A percentile compares a stretch with the other conserved stretches of the same genome.
Evolutionary conservation across 2,329 filamentous ascomycete species (phyloP).

Genomic region (Metarhizium guizhouense): DNA sequence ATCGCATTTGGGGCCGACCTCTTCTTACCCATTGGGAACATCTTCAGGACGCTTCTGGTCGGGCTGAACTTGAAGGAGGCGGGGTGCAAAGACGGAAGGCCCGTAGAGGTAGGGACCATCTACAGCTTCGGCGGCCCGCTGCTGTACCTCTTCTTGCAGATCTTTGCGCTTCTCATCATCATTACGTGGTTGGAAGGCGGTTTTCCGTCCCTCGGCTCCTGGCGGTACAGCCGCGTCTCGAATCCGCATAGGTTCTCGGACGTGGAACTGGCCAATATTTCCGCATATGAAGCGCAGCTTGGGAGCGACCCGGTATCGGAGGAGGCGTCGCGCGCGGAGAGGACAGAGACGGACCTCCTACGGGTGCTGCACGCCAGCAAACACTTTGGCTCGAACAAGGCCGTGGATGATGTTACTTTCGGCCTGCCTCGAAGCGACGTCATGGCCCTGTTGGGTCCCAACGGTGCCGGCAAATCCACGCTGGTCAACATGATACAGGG

Average conservation of each 20-base stretch:
- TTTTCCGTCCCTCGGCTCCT: slow-evolving; percentile 1
- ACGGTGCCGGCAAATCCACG: slow-evolving; percentile 79
- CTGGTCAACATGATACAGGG: slow-evolving; percentile 77
- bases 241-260: background rate
- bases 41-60: slow-evolving; percentile 63
- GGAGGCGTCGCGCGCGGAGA: slow-evolving; percentile 24
- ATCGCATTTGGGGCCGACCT: slow-evolving; percentile 12
- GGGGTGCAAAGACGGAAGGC: slow-evolving; percentile 53
- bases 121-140: slow-evolving; percentile 70
- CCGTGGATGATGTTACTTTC: slow-evolving; percentile 74
- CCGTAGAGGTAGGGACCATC: slow-evolving; percentile 56
- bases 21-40: slow-evolving; percentile 25
- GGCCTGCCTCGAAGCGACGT: slow-evolving; percentile 66
- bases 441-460: slow-evolving; percentile 75
- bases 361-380: slow-evolving; percentile 68
- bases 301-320: background rate
- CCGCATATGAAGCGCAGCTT: background rate
- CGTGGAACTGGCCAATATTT: background rate
- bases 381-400: slow-evolving; percentile 58
- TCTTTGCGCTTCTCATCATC: slow-evolving; percentile 54
- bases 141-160: slow-evolving; percentile 66
- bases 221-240: background rate
- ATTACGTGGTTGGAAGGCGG: slow-evolving; percentile 73
- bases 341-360: slow-evolving; percentile 50
- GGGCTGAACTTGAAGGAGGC: slow-evolving; percentile 71